Evolutionary conservation across 495 filamentous ascomycete species (phyloP).

Genomic region (Penicillium coprophilum): DNA sequence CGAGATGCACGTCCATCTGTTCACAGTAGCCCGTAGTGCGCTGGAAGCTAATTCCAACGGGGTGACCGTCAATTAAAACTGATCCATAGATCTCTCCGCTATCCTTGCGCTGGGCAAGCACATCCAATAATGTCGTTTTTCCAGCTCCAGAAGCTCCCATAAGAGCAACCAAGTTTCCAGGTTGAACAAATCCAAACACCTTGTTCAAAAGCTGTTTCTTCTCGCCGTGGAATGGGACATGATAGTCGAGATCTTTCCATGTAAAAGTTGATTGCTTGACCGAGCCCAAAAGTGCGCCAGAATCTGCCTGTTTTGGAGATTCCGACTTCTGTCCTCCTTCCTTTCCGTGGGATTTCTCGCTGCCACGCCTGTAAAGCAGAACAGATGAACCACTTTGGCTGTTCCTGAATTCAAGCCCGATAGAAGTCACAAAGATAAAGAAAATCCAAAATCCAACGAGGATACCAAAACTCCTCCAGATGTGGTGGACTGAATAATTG

Average conservation of each 20-base stretch:
- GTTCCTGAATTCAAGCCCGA: conserved; percentile 62
- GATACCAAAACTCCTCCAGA: conserved; percentile 83
- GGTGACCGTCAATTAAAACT: conserved; percentile 48
- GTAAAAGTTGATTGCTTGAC: conserved; percentile 41
- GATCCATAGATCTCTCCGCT: conserved; percentile 49
- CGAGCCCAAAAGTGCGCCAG: conserved; percentile 19
- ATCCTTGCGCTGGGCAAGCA: conserved; percentile 49
- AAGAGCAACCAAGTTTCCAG: conserved; percentile 73
- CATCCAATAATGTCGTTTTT: conserved; percentile 68
- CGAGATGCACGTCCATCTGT: conserved; percentile 77
- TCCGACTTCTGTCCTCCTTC: conserved; percentile 31
- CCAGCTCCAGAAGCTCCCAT: conserved; percentile 86
- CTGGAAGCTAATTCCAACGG: conserved; percentile 48
- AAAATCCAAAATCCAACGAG: conserved; percentile 71
- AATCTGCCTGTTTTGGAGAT: conserved; percentile 17
- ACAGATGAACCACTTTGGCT: conserved; percentile 62
- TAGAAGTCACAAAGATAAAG: conserved; percentile 66
- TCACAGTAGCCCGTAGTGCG: conserved; percentile 78
- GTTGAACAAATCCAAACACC: conserved; percentile 77
- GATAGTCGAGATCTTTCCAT: conserved; percentile 67
- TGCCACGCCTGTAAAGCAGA: conserved; percentile 59
- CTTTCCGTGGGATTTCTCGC: conserved; percentile 30
- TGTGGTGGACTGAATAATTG: conserved; percentile 57
- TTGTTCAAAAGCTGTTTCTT: conserved; percentile 64
- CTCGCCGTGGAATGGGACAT: conserved; percentile 55